These are phyloP conservation scores for Carnegiea gigantea DNA, from an alignment of 179 eudicot genomes.

Conservation along the genomic window DNA sequence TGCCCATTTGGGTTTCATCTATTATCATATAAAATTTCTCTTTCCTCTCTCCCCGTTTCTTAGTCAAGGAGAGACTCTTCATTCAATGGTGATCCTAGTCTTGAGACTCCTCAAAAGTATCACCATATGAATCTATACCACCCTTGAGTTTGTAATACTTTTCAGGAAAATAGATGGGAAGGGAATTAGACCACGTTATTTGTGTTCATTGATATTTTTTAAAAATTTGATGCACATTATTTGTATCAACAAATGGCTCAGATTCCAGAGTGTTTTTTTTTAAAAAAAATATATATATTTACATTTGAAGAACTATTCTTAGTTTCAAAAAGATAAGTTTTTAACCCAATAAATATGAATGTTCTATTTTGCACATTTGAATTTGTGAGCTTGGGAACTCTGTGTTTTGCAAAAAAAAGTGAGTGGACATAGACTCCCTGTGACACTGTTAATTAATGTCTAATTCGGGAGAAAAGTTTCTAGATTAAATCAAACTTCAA, in stretches of 20 bases:
- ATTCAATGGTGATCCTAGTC: not conserved
- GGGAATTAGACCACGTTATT: not conserved
- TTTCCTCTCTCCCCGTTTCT: not conserved
- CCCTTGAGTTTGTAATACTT: not conserved
- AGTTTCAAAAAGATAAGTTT: not conserved
- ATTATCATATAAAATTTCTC: not conserved
- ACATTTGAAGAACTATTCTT: not conserved
- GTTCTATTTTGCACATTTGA: not conserved
- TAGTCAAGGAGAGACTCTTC: not conserved
- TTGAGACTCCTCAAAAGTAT: conserved; percentile 1
- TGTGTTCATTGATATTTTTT: not conserved
- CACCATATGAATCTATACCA: not conserved
- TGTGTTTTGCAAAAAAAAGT: not conserved
- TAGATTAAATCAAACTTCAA: not conserved
- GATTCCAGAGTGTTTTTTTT: not conserved
- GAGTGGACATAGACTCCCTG: not conserved
- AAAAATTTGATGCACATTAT: not conserved
- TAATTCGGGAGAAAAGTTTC: not conserved
- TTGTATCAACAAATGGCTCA: not conserved
- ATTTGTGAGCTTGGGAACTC: not conserved
- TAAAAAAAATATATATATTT: too few species aligned
- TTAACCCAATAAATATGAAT: not conserved
- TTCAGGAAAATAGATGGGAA: not conserved
- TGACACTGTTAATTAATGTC: not conserved
- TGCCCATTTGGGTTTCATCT: conserved; percentile 4